phyloP scores from a whole-genome alignment of 106 monocot genomes.

The Hemerocallis citrina region DNA sequence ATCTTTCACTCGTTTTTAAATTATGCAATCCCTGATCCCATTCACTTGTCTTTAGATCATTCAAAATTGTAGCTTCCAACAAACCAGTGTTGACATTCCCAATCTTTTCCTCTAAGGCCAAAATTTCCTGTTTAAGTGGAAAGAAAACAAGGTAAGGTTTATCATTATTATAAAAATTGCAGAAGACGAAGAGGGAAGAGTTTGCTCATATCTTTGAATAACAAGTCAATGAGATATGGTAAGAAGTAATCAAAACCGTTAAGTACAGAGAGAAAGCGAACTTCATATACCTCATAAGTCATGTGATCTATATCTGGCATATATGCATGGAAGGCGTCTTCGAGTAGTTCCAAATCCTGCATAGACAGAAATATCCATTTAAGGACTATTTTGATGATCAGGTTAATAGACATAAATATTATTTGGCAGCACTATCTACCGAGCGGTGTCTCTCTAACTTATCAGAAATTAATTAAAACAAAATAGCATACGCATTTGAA shows the following conservation, averaged over 20 bases:
- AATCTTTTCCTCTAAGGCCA: slow-evolving; percentile 42
- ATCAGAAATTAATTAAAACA: too few species aligned
- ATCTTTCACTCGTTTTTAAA: slow-evolving; percentile 15
- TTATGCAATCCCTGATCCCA: neutral
- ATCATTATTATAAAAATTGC: neutral
- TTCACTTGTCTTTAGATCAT: slow-evolving; percentile 18
- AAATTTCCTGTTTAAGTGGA: slow-evolving; percentile 27
- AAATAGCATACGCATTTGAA: too few species aligned
- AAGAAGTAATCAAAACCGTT: neutral
- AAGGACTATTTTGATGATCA: too few species aligned
- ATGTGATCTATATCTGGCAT: slow-evolving; percentile 34
- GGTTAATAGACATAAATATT: too few species aligned
- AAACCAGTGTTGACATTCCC: slow-evolving; percentile 48
- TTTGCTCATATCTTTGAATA: neutral
- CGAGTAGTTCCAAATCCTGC: too few species aligned
- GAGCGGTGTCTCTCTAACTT: too few species aligned
- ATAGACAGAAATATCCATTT: too few species aligned
- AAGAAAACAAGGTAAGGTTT: neutral
- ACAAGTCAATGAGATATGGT: neutral
- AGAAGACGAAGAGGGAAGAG: neutral
- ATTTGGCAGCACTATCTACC: too few species aligned
- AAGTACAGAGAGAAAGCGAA: neutral
- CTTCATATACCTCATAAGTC: slow-evolving; percentile 38
- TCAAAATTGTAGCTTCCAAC: slow-evolving; percentile 26
- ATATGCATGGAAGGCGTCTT: too few species aligned